phyloP scores from a whole-genome alignment of 192 early-diverging fungal species.

The Backusella liffmaniae region DNA sequence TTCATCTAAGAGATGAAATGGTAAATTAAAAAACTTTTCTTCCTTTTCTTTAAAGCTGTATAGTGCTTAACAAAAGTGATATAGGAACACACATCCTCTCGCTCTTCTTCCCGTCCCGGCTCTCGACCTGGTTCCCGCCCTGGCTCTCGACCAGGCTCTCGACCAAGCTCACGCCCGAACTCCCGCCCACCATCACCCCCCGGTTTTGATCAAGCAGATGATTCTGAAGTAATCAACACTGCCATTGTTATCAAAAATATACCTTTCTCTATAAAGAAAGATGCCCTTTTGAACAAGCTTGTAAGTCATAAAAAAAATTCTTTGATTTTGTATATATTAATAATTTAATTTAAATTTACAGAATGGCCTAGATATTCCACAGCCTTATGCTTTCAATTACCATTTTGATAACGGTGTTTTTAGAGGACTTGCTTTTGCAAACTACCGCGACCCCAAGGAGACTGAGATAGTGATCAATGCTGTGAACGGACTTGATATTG shows the following conservation, averaged over 20 bases:
- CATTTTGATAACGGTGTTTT: constrained; percentile 81
- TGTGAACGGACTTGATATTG: constrained; percentile 70
- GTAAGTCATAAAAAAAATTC: constrained; percentile 27
- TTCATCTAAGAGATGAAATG: no score
- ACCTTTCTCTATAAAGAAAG: constrained; percentile 76
- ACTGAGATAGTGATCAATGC: constrained; percentile 64
- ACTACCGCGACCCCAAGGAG: constrained; percentile 76
- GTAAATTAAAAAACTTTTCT: background rate
- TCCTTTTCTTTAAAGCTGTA: background rate
- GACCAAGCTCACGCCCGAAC: background rate
- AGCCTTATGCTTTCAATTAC: constrained; percentile 81
- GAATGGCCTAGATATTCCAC: constrained; percentile 63
- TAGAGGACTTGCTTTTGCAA: constrained; percentile 80
- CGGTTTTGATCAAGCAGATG: background rate
- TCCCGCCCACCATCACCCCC: background rate
- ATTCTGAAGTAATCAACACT: constrained; percentile 54
- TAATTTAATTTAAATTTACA: constrained; percentile 1
- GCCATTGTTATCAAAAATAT: constrained; percentile 86
- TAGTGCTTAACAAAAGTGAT: background rate
- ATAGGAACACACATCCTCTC: background rate
- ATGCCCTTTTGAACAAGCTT: constrained; percentile 68
- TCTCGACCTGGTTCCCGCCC: constrained; percentile 20
- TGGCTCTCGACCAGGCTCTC: background rate
- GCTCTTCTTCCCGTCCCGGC: constrained; percentile 10
- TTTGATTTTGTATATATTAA: background rate